phyloP scores from a whole-genome alignment of 164 flowering plant species.

The Stephania japonica region DNA sequence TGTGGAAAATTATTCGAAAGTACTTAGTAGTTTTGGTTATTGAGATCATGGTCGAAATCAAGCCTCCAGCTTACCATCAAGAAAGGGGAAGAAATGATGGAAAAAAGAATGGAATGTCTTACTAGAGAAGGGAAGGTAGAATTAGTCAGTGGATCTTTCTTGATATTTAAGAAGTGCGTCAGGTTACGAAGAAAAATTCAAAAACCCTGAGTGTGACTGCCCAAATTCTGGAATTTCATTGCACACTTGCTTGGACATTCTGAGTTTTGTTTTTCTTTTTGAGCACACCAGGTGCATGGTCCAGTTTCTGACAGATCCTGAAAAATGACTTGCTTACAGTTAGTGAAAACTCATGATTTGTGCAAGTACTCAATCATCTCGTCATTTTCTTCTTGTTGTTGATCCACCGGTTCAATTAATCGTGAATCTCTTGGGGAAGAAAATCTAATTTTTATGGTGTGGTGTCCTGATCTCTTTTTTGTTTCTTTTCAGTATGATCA shows the following conservation, averaged over 20 bases:
- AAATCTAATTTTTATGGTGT: neutral
- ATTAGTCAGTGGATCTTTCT: no score
- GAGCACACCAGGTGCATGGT: neutral
- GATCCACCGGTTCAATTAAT: neutral
- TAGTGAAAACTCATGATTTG: no score
- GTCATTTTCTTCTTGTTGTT: neutral
- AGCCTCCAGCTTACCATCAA: neutral
- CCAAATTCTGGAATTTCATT: neutral
- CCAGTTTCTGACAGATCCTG: neutral
- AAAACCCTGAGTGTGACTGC: neutral
- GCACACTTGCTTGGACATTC: neutral
- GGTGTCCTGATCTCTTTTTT: neutral
- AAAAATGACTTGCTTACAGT: no score
- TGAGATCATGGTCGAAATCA: no score
- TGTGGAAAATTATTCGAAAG: neutral
- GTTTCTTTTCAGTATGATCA: constrained; percentile 2
- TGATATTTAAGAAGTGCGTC: no score
- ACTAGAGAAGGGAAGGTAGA: no score
- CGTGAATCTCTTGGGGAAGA: neutral
- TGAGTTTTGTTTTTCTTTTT: neutral
- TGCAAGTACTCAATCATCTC: no score
- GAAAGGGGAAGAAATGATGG: neutral
- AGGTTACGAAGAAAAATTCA: neutral
- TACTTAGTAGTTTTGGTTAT: no score
- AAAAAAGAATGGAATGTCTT: neutral